Base-by-base conservation (phyloP, 2,329 filamentous ascomycete species). In the Verticillium klebahnii region DNA sequence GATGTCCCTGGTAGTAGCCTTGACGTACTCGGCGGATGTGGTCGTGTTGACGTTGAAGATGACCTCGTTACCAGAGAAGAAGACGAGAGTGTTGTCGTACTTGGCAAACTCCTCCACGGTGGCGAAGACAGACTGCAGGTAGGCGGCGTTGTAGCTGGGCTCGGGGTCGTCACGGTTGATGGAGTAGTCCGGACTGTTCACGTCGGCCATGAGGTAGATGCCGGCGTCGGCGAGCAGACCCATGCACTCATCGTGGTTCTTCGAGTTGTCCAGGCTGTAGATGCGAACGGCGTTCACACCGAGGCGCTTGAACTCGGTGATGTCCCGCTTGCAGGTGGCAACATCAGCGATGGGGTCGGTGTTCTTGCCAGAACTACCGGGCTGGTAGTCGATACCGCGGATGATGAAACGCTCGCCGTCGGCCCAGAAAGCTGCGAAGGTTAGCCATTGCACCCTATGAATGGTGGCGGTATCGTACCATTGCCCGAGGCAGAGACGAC, bases 271-370 rank as follows among this genome's bases (percentile, higher is more conserved):
- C 67, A 96, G 88, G 15, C 90, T 92, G 84, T 97, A 97, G 65
- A 97, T 90, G 76, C 93, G 93, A 73, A 97, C 83, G 29, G 92
- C 93, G 82, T 97, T 97, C 78, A 97, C 80, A 57, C 93, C 92
- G 58, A 97, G 83, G 68, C 92, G 85, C 81, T 91, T 85, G 86
- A 97, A 96, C 73, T 92, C 82, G 58, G 79, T 77, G 69, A 97
- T 89, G 72, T 96, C 92, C 67, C 93, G 89, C 74, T 85, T 83
- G 85, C 93, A 97, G 71, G 82, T 78, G 3, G 76, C 76, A 29
- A 80, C 72, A 69, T 96, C 88, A 65, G 91, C 88, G 60, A 97
- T 88, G 64, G 93, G 92, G 72, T 97, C 93, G n/a, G 68, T 59
- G 67, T 80, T 79, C 64, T 74, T 74, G 2, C 83, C 81, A 31